phyloP scores from a whole-genome alignment of 176 grass and related monocot species.

The Ampelocalamus luodianensis region DNA sequence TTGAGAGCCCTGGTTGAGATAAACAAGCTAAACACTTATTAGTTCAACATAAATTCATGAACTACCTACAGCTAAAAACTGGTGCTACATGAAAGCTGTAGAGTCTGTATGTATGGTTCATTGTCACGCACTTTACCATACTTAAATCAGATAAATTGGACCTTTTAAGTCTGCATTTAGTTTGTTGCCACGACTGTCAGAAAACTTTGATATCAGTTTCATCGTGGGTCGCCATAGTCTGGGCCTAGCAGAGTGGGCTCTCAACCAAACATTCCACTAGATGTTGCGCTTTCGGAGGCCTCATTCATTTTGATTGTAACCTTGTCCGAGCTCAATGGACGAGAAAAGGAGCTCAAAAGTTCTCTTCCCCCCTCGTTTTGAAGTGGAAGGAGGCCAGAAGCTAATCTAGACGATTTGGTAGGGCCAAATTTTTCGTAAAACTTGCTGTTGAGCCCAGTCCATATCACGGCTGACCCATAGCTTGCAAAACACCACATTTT shows the following conservation, averaged over 20 bases:
- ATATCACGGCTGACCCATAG: neutral
- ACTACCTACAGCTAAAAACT: neutral
- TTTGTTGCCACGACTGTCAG: too few relatives aligned
- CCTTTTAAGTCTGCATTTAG: too few relatives aligned
- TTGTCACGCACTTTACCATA: too few relatives aligned
- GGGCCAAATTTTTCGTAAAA: neutral
- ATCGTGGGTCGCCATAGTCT: too few relatives aligned
- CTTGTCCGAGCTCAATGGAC: neutral
- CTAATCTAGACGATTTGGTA: neutral
- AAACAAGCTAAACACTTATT: neutral
- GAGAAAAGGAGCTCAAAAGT: too few relatives aligned
- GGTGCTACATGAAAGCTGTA: neutral
- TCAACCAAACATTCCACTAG: neutral
- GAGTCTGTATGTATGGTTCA: too few relatives aligned
- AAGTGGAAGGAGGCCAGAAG: neutral
- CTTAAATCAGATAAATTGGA: too few relatives aligned
- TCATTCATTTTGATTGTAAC: neutral
- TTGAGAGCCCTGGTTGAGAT: neutral
- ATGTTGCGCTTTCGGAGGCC: neutral
- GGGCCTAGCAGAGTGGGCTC: neutral
- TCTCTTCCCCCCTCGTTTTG: too few relatives aligned
- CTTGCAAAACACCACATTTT: neutral
- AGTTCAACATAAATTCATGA: neutral
- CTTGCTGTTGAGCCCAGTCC: neutral
- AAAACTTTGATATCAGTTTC: too few relatives aligned